Percentiles rank a stretch among this genome's conserved stretches.
These are phyloP conservation scores for Microdochium trichocladiopsis DNA, from an alignment of 2,329 filamentous ascomycete species.

Conservation along the genomic window DNA sequence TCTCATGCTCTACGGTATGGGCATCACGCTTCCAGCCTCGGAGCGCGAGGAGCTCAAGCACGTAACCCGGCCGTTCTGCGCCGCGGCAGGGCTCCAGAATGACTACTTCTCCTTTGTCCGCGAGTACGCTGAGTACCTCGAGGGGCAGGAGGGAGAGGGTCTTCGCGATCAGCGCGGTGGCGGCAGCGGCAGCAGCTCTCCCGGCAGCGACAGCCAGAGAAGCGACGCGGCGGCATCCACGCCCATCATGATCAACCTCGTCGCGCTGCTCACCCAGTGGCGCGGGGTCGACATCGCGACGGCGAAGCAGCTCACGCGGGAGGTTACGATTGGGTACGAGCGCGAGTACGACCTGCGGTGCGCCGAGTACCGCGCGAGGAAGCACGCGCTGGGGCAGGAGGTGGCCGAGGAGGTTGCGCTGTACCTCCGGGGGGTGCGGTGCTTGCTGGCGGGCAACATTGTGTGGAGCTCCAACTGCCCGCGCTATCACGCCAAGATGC, in stretches of 20 bases:
- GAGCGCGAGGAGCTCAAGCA: background rate
- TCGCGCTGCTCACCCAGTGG: background rate
- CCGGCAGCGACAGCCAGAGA: background rate
- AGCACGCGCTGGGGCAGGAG: background rate
- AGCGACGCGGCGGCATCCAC: background rate
- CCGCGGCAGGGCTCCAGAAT: background rate
- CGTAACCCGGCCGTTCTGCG: background rate
- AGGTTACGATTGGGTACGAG: background rate
- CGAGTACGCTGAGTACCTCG: background rate
- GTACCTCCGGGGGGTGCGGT: background rate
- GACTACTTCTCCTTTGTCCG: background rate
- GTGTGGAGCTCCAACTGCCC: background rate
- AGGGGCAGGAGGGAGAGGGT: background rate
- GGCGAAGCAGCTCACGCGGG: background rate
- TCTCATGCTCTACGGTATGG: background rate
- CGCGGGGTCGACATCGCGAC: background rate
- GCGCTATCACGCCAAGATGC: background rate
- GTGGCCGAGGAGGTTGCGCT: background rate
- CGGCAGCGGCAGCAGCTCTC: too few relatives aligned
- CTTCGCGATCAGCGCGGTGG: too few relatives aligned
- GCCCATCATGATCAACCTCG: background rate
- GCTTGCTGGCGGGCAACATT: background rate
- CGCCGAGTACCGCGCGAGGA: background rate
- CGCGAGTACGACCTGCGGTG: background rate
- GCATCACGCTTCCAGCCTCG: background rate